Evolutionary conservation across 2,329 filamentous ascomycete genomes (phyloP).

Genomic region (Aspergillus fumigatiaffinis): DNA sequence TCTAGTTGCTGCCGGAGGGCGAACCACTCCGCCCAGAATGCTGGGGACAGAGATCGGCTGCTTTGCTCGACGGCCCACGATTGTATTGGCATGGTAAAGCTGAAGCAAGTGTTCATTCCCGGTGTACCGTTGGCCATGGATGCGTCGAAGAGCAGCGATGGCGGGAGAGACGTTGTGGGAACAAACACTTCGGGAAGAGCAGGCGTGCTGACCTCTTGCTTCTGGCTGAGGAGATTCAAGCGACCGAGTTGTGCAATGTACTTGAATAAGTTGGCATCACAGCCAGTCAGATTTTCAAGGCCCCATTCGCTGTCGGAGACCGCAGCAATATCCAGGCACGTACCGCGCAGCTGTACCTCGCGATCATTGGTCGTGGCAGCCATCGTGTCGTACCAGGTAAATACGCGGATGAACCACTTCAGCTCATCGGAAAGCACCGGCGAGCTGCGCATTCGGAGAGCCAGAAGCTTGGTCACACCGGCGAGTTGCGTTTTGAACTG

Average conservation of each 20-base stretch:
- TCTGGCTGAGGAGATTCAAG: slow-evolving; percentile 77
- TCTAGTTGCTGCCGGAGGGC: slow-evolving; percentile 72
- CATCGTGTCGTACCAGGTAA: slow-evolving; percentile 92
- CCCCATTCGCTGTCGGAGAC: slow-evolving; percentile 66
- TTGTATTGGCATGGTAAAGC: slow-evolving; percentile 31
- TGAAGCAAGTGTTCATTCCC: slow-evolving; percentile 38
- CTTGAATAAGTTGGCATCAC: slow-evolving; percentile 81
- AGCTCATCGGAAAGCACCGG: slow-evolving; percentile 62
- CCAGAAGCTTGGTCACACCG: slow-evolving; percentile 84
- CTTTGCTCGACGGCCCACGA: slow-evolving; percentile 17
- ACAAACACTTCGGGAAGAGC: slow-evolving; percentile 10
- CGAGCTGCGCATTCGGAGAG: slow-evolving; percentile 64
- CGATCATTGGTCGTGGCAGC: slow-evolving; percentile 88
- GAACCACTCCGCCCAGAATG: slow-evolving; percentile 86
- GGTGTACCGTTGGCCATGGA: slow-evolving; percentile 13
- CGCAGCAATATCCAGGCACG: slow-evolving; percentile 60
- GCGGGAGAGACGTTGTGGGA: slow-evolving; percentile 28
- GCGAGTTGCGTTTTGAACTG: slow-evolving; percentile 93
- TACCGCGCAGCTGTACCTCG: slow-evolving; percentile 70
- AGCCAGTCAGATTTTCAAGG: slow-evolving; percentile 81
- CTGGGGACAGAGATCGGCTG: slow-evolving; percentile 21
- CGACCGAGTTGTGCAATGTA: slow-evolving; percentile 78
- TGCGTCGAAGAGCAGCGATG: slow-evolving; percentile 23
- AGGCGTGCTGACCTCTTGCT: slow-evolving; percentile 37
- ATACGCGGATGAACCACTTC: slow-evolving; percentile 84